Percentiles rank a stretch among this genome's conserved stretches.
Evolutionary conservation across 805 yeast genomes (phyloP).

Genomic region (Ogataea zsoltii): DNA sequence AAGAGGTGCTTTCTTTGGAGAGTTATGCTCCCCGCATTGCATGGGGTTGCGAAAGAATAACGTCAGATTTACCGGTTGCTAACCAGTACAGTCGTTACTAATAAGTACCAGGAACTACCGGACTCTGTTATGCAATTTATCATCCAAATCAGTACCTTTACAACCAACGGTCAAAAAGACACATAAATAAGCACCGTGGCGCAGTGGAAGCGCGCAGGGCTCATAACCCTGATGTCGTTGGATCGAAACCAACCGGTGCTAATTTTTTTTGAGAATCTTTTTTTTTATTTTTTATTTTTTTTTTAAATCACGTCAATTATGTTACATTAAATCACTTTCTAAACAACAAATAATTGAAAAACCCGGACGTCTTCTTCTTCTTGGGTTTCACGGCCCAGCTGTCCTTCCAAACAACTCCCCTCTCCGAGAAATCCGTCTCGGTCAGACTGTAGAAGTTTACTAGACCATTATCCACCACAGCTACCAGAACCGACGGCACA

Average conservation of each 20-base stretch:
- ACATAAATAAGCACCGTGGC: slow-evolving; percentile 76
- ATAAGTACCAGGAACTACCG: no score
- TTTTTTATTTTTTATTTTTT: no score
- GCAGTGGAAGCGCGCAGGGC: slow-evolving; percentile 99
- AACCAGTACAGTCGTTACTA: no score
- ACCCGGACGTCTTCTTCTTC: not conserved
- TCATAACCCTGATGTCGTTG: slow-evolving; percentile 98
- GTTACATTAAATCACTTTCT: not conserved
- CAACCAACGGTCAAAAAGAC: not conserved
- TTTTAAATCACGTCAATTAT: no score
- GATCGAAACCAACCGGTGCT: slow-evolving; percentile 97
- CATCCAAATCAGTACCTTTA: no score
- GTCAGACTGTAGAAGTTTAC: slow-evolving; percentile 61
- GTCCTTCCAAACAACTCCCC: slow-evolving; percentile 33
- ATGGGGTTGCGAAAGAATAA: no score
- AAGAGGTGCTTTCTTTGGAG: no score
- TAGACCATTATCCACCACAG: slow-evolving; percentile 74
- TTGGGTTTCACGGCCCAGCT: not conserved
- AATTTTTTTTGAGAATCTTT: slow-evolving; percentile 37
- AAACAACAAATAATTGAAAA: no score
- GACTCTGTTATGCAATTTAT: no score
- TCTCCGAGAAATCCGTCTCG: slow-evolving; percentile 46
- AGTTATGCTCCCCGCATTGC: no score
- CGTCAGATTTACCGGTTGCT: no score
- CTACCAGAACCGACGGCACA: slow-evolving; percentile 61